Percentiles rank a stretch among this genome's conserved stretches.
Evolutionary conservation across 495 filamentous ascomycete species (phyloP).

Genomic region (Aspergillus cavernicola): DNA sequence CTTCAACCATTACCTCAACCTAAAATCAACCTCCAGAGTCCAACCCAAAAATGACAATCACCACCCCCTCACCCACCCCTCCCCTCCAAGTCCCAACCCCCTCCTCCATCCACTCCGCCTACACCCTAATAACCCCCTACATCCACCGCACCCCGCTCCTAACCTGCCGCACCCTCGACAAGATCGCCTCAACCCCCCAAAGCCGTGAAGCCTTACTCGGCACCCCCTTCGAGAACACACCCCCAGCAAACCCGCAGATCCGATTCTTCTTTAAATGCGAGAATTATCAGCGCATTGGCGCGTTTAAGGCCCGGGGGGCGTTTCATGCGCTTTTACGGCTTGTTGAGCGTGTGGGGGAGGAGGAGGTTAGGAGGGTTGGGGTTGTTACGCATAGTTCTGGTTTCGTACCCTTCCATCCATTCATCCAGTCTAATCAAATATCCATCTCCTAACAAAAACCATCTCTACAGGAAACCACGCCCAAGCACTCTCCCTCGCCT

Average conservation of each 20-base stretch:
- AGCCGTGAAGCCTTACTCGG: conserved; percentile 46
- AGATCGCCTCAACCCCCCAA: conserved; percentile 70
- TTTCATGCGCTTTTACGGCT: conserved; percentile 83
- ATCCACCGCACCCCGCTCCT: conserved; percentile 83
- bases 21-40: neutral
- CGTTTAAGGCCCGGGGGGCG: conserved; percentile 89
- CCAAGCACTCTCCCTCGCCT: conserved; percentile 87
- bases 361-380: conserved; percentile 54
- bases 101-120: conserved; percentile 62
- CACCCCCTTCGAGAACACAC: conserved; percentile 54
- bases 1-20: neutral
- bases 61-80: neutral
- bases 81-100: conserved; percentile 53
- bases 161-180: conserved; percentile 68
- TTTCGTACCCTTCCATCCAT: no score
- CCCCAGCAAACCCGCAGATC: conserved; percentile 60
- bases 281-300: conserved; percentile 85
- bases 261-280: conserved; percentile 95
- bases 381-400: conserved; percentile 93
- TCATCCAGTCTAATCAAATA: no score
- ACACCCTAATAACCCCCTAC: conserved; percentile 65
- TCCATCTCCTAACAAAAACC: no score
- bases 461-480: conserved; percentile 92
- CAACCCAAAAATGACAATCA: neutral
- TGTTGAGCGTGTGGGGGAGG: conserved; percentile 56